phyloP scores from a whole-genome alignment of 345 rosid species.

The Erodium maritimum region DNA sequence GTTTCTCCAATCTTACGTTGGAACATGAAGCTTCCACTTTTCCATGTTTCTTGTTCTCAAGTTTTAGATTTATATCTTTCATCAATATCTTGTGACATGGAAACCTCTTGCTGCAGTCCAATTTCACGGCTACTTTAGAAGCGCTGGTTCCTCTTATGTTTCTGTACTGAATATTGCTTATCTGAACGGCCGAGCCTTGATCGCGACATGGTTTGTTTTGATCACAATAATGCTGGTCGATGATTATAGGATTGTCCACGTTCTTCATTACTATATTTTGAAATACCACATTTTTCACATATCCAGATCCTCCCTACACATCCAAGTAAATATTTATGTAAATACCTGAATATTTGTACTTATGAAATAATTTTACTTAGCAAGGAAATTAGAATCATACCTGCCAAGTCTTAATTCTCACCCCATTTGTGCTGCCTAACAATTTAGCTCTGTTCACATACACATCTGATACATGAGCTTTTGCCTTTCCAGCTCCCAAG shows the following conservation, averaged over 20 bases:
- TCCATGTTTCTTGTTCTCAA: conserved; percentile 7
- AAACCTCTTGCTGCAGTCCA: conserved; percentile 43
- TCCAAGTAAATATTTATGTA: background rate
- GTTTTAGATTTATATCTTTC: conserved; percentile 32
- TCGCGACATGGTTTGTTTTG: conserved; percentile 31
- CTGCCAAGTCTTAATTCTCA: conserved; percentile 94
- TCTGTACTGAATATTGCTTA: conserved; percentile 54
- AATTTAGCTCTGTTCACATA: conserved; percentile 44
- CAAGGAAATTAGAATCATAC: conserved; percentile 16
- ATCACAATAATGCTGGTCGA: conserved; percentile 80
- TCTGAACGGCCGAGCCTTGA: conserved; percentile 71
- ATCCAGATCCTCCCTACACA: conserved; percentile 73
- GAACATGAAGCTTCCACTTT: conserved; percentile 46
- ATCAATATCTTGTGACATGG: conserved; percentile 50
- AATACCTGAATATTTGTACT: no score
- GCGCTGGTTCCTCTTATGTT: conserved; percentile 75
- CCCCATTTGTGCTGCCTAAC: conserved; percentile 70
- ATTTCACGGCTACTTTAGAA: conserved; percentile 42
- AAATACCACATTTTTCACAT: conserved; percentile 52
- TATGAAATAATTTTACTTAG: background rate
- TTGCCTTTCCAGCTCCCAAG: conserved; percentile 50
- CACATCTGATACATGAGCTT: conserved; percentile 68
- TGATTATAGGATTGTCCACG: conserved; percentile 70
- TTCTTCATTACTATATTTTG: conserved; percentile 50
- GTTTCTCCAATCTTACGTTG: conserved; percentile 26